Evolutionary conservation across 1,139 yeast species (phyloP), one percentile per base, ranked within the genome.

Genomic region (Taphrina communis): DNA sequence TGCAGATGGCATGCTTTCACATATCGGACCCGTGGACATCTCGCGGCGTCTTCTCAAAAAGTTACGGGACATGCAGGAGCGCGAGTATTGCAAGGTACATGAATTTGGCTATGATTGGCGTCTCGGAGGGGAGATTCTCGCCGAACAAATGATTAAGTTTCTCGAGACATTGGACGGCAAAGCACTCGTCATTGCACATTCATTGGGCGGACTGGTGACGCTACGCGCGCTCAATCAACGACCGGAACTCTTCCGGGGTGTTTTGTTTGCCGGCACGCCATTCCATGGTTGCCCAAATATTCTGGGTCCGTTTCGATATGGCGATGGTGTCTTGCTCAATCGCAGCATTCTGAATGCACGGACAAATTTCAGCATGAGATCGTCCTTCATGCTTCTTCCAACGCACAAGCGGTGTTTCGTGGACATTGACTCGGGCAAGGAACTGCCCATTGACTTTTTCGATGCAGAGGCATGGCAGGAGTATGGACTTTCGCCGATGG

Each of bases 21-120:
- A 90, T 76, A 83, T 92, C 65, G 97, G 97, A 0, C 97, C 97
- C 0, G 86, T 92, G 19, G 97, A 92, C 77, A 84, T 92, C 14
- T 85, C 93, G 61, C 83, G 84, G 71, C 84, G 83, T 73, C 79
- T 92, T 65, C 44, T 66, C 52, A 58, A 52, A 51, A 61, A 50
- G 35, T 46, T 66, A 17, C 36, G 66, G 2, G 63, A 52, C 5
- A 42, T 36, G 57, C 65, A 51, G 50, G 53, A 44, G 19, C 55
- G 85, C 19, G 65, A 61, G n/a, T 52, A 84, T 17, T 84, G 89
- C 9, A 83, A 80, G 38, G 87, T 90, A 1, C 84, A 85, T 70
- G 89, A 89, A 70, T 92, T 88, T 78, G 96, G 96, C 6, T 92
- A 91, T 76, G 97, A 92, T 79, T 92, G 97, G 97, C 82, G 97